A percentile compares a stretch with the other conserved stretches of the same genome.
Conservation (phyloP, 345 rosid species). For the Eutrema yunnanense region DNA sequence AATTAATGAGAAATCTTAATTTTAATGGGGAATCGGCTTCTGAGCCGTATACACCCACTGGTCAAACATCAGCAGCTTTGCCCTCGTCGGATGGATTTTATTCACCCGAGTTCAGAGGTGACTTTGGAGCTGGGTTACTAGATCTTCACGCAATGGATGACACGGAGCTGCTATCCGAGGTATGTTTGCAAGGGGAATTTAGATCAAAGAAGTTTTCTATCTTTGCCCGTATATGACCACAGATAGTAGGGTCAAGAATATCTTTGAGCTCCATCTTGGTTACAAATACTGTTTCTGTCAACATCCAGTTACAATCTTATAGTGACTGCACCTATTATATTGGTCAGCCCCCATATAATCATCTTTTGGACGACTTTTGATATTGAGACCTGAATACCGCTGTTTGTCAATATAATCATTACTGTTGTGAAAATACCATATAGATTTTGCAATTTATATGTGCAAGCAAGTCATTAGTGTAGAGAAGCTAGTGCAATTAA, state of each 20-base stretch:
- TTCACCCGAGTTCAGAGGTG: constrained; percentile 93
- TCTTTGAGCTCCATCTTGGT: not conserved
- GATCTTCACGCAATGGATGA: constrained; percentile 99
- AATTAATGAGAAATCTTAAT: constrained; percentile 92
- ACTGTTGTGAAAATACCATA: not conserved
- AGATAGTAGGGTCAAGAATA: not conserved
- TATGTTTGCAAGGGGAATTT: constrained; percentile 26
- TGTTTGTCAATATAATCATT: not conserved
- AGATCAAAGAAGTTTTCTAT: not conserved
- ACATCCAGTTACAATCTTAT: not conserved
- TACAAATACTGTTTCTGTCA: not conserved
- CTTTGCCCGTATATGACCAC: not conserved
- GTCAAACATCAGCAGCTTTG: constrained; percentile 52
- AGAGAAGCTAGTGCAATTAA: constrained; percentile 1
- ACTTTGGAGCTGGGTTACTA: constrained; percentile 96
- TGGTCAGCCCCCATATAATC: not conserved
- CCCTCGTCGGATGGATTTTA: constrained; percentile 72
- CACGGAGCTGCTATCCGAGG: constrained; percentile 94
- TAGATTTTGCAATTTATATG: not conserved
- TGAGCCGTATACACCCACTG: constrained; percentile 63
- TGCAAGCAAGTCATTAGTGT: not conserved
- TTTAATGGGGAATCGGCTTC: constrained; percentile 89
- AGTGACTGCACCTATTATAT: not conserved
- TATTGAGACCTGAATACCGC: not conserved
- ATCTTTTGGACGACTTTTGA: not conserved